phyloP scores from a whole-genome alignment of 495 filamentous ascomycete species.

The Penicillium cosmopolitanum region DNA sequence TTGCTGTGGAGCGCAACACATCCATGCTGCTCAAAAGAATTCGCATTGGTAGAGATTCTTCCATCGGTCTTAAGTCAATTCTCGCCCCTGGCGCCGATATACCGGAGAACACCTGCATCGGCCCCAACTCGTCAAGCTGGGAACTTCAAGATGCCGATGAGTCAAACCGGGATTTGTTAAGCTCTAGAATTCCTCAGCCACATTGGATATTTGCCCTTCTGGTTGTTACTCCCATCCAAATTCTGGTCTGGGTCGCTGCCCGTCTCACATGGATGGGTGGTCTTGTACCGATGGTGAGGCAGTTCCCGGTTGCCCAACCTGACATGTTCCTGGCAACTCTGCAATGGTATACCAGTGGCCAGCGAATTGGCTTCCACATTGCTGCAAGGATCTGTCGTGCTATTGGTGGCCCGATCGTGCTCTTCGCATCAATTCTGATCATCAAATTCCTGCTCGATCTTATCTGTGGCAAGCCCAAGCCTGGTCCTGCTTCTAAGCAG shows the following conservation, averaged over 20 bases:
- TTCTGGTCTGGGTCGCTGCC: constrained; percentile 30
- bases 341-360: constrained; percentile 41
- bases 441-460: constrained; percentile 31
- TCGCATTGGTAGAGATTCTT: constrained; percentile 37
- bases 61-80: constrained; percentile 40
- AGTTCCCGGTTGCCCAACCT: constrained; percentile 15
- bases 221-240: constrained; percentile 31
- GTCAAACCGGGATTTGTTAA: constrained; percentile 37
- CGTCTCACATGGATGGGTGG: constrained; percentile 44
- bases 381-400: constrained; percentile 36
- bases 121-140: constrained; percentile 51
- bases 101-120: constrained; percentile 45
- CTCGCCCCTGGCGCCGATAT: constrained; percentile 46
- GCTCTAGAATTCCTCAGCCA: constrained; percentile 33
- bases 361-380: constrained; percentile 44
- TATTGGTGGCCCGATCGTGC: constrained; percentile 38
- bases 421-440: constrained; percentile 34
- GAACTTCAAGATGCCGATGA: constrained; percentile 44
- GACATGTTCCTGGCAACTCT: constrained; percentile 35
- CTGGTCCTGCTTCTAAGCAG: constrained; percentile 27
- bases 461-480: constrained; percentile 33
- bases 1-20: constrained; percentile 49
- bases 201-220: constrained; percentile 37
- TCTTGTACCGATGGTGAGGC: constrained; percentile 38
- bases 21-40: constrained; percentile 51